Conservation (phyloP, 2,329 filamentous ascomycete genomes). For the Clonostachys rosea region DNA sequence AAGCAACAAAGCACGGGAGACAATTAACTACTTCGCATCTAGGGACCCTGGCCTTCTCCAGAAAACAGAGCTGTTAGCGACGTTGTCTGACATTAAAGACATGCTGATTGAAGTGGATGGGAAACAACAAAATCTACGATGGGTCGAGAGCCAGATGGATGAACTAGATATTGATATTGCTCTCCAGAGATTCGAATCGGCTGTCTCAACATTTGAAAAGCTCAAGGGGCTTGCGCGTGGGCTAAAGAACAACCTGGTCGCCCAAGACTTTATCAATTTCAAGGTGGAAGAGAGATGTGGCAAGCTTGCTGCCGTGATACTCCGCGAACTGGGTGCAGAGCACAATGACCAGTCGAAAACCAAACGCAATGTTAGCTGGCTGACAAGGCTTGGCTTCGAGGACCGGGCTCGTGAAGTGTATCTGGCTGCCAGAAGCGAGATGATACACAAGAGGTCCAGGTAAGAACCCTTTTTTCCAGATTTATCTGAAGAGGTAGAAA, state of each 20-base stretch:
- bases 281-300: conserved; percentile 84
- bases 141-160: conserved; percentile 93
- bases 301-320: conserved; percentile 71
- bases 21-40: conserved; percentile 80
- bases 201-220: conserved; percentile 80
- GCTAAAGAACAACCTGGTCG: conserved; percentile 79
- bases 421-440: conserved; percentile 70
- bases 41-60: conserved; percentile 72
- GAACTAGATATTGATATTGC: conserved; percentile 95
- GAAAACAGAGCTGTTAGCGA: conserved; percentile 76
- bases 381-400: conserved; percentile 83
- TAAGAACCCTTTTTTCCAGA: conserved; percentile 29
- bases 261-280: conserved; percentile 86
- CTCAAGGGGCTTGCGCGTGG: conserved; percentile 74
- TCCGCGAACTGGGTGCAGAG: conserved; percentile 71
- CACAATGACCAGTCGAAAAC: conserved; percentile 75
- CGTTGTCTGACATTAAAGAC: conserved; percentile 73
- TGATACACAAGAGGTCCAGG: conserved; percentile 80
- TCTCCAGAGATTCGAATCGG: conserved; percentile 79
- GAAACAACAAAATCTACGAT: conserved; percentile 91
- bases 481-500: background rate
- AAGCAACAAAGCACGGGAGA: conserved; percentile 77
- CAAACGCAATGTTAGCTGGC: conserved; percentile 76
- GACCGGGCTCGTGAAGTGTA: conserved; percentile 86
- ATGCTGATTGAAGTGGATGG: conserved; percentile 95